Evolutionary conservation across 208 protist species (phyloP).

Genomic region (Leishmania turanica): DNA sequence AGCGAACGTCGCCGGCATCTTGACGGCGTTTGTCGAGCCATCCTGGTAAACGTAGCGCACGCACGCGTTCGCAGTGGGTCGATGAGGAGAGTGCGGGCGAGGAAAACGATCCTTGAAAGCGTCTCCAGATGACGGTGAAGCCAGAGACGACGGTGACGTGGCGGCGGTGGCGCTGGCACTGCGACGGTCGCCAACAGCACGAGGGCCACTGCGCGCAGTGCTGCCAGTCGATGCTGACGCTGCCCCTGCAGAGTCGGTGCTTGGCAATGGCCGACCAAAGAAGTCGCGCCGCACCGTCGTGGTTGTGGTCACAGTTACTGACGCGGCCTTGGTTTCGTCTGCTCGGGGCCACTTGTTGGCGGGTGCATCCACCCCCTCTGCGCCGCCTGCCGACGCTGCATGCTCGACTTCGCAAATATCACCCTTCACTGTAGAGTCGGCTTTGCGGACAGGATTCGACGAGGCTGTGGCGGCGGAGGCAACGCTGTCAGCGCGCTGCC

Average conservation of each 20-base stretch:
- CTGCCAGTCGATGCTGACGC: constrained; percentile 1
- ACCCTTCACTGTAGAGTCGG: background rate
- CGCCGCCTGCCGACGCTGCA: background rate
- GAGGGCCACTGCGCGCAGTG: background rate
- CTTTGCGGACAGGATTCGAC: background rate
- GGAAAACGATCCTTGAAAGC: constrained; percentile 3
- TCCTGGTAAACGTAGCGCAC: constrained; percentile 78
- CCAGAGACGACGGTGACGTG: constrained; percentile 1
- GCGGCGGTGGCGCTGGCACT: background rate
- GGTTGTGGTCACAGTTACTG: background rate
- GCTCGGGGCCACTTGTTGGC: background rate
- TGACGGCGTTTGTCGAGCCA: constrained; percentile 83
- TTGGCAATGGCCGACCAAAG: constrained; percentile 61
- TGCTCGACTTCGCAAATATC: background rate
- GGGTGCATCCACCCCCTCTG: background rate
- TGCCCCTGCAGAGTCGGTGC: background rate
- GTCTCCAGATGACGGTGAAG: background rate
- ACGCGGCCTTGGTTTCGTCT: background rate
- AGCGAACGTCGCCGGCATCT: constrained; percentile 61
- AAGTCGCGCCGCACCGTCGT: constrained; percentile 53
- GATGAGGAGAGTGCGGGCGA: constrained; percentile 9
- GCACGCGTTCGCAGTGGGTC: background rate
- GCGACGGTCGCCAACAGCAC: background rate
- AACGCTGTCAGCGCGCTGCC: background rate
- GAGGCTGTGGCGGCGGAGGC: background rate